Evolutionary conservation across 1,284 basidiomycete genomes (phyloP).

Genomic region (Apiotrichum mycotoxinovorans): DNA sequence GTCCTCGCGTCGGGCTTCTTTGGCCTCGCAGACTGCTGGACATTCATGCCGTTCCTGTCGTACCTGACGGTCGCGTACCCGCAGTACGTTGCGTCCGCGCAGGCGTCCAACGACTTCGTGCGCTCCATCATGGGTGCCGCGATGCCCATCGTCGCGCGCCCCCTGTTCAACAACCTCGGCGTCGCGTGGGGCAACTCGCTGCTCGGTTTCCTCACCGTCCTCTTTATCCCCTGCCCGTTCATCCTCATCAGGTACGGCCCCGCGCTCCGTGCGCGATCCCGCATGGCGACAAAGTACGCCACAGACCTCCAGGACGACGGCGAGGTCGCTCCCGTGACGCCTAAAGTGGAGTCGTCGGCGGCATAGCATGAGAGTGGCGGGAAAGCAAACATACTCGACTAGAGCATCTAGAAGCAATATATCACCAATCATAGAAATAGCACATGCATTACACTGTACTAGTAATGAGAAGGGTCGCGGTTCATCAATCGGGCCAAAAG

Average conservation of each 20-base stretch:
- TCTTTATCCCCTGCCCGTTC: constrained; percentile 28
- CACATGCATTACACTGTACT: too few species aligned
- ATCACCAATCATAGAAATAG: too few species aligned
- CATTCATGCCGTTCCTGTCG: constrained; percentile 33
- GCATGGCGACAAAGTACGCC: constrained; percentile 3
- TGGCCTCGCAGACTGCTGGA: constrained; percentile 24
- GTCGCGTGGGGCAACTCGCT: constrained; percentile 46
- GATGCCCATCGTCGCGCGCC: constrained; percentile 38
- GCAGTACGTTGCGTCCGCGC: constrained; percentile 53
- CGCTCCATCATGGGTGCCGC: constrained; percentile 45
- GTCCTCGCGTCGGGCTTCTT: constrained; percentile 39
- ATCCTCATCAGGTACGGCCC: constrained; percentile 51
- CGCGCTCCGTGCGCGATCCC: constrained; percentile 42
- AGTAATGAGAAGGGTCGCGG: too few species aligned
- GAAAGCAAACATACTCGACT: too few species aligned
- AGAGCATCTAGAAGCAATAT: too few species aligned
- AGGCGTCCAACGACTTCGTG: constrained; percentile 49
- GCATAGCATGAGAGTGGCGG: too few species aligned
- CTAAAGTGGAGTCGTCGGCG: too few species aligned
- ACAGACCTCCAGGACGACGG: neutral
- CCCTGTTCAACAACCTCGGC: constrained; percentile 45
- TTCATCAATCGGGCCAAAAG: too few species aligned
- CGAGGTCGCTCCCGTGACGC: too few species aligned
- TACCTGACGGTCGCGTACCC: constrained; percentile 63
- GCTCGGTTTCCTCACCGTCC: constrained; percentile 35